Conservation (phyloP, 1,139 yeast species). For the Keqinozyma sinolaborantium region DNA sequence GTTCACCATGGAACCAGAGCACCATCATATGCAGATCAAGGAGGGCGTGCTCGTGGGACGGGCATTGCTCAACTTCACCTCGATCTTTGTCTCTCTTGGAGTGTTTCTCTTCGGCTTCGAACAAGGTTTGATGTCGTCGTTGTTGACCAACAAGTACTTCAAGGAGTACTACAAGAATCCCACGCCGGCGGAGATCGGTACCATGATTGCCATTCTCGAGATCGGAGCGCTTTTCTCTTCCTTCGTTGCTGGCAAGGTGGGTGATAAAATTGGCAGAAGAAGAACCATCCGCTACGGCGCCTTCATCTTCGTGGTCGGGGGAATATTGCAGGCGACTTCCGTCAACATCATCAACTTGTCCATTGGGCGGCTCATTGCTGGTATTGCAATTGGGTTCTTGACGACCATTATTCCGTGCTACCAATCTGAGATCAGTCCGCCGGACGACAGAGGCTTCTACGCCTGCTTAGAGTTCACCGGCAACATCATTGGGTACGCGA, state of each 20-base stretch:
- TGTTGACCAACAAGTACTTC: slow-evolving; percentile 67
- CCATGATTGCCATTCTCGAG: slow-evolving; percentile 52
- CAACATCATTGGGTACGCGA: slow-evolving; percentile 79
- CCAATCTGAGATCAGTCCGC: slow-evolving; percentile 88
- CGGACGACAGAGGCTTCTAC: slow-evolving; percentile 81
- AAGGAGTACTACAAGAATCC: slow-evolving; percentile 71
- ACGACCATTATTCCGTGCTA: slow-evolving; percentile 96
- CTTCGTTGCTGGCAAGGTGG: slow-evolving; percentile 68
- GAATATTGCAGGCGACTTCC: slow-evolving; percentile 62
- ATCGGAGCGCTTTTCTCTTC: slow-evolving; percentile 83
- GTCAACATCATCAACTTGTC: slow-evolving; percentile 47
- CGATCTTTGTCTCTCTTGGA: slow-evolving; percentile 56
- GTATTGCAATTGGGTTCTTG: slow-evolving; percentile 84
- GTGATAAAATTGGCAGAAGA: slow-evolving; percentile 80
- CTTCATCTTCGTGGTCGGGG: slow-evolving; percentile 76
- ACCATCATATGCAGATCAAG: slow-evolving; percentile 32
- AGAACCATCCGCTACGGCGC: slow-evolving; percentile 82
- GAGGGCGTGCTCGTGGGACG: slow-evolving; percentile 49
- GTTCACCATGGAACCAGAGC: slow-evolving; percentile 6
- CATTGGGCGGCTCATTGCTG: slow-evolving; percentile 75
- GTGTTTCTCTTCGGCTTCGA: slow-evolving; percentile 62
- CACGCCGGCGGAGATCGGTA: slow-evolving; percentile 45
- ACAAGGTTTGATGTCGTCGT: slow-evolving; percentile 59
- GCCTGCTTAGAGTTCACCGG: slow-evolving; percentile 95
- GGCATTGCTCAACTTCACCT: slow-evolving; percentile 52